Evolutionary conservation across 2,329 filamentous ascomycete genomes (phyloP).

Genomic region (Paecilomyces formosus): DNA sequence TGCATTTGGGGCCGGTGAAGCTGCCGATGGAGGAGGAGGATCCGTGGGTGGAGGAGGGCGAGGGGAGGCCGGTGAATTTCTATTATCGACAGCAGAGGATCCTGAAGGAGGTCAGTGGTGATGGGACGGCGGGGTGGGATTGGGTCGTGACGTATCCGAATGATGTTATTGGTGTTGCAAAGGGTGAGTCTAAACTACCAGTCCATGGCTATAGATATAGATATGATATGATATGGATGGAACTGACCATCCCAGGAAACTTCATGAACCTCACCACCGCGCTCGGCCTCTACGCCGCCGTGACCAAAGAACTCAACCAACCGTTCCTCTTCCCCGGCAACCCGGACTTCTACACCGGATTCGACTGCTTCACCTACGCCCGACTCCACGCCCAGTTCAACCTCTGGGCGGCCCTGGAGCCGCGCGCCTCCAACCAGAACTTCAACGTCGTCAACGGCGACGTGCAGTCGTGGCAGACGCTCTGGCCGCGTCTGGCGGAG

Average conservation of each 20-base stretch:
- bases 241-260: slow-evolving; percentile 10
- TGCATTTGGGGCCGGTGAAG: slow-evolving; percentile 43
- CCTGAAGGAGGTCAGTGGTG: slow-evolving; percentile 23
- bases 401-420: slow-evolving; percentile 27
- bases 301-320: slow-evolving; percentile 21
- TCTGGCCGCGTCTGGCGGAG: slow-evolving; percentile 34
- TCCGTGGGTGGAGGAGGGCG: slow-evolving; percentile 32
- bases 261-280: slow-evolving; percentile 37
- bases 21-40: slow-evolving; percentile 43
- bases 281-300: slow-evolving; percentile 32
- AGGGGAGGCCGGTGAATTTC: slow-evolving; percentile 40
- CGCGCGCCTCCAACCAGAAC: slow-evolving; percentile 25
- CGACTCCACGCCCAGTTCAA: slow-evolving; percentile 28
- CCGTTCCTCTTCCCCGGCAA: slow-evolving; percentile 28
- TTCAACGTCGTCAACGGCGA: slow-evolving; percentile 38
- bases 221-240: too few species aligned
- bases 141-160: slow-evolving; percentile 40
- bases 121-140: slow-evolving; percentile 23
- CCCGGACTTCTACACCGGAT: slow-evolving; percentile 22
- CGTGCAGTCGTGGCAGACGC: slow-evolving; percentile 28
- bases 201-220: too few species aligned
- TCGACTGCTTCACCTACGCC: slow-evolving; percentile 27
- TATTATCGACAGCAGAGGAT: slow-evolving; percentile 46
- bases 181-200: too few species aligned
- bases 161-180: slow-evolving; percentile 38